Evolutionary conservation across 2,329 filamentous ascomycete species (phyloP), one percentile per base, ranked within the genome.

Genomic region (Calcarisporium arbuscula): DNA sequence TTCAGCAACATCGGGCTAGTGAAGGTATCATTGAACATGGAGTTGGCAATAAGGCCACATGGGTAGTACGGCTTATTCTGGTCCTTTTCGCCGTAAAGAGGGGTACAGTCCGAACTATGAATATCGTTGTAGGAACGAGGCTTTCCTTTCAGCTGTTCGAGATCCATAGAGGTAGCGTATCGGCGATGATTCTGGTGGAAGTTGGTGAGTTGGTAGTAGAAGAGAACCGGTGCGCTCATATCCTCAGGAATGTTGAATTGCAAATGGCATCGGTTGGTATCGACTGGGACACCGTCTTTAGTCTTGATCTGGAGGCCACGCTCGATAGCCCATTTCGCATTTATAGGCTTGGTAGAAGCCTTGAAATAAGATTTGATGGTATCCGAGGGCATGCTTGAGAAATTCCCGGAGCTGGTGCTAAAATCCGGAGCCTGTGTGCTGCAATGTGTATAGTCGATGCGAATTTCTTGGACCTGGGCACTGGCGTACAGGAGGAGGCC

Each of bases 161-260:
- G 73, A 53, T 89, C 83, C 51, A 94, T 83, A 2, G 86, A 94
- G 54, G 87, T 85, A 41, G 95, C 92, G 49, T 98, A 98, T 60
- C 90, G 82, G 46, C 92, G 83, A 57, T 98, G 92, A 57, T 98
- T 98, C 62, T 98, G 92, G 67, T 96, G 96, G 66, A 98, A 98
- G 64, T 96, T 95, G 38, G 87, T 90, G 43, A 98, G 79, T 48
- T 84, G 83, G 62, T 98, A 98, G 68, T 95, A 98, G 61, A 96
- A 79, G 41, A 90, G 75, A 9, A 98, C 85, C 0, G 90, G 88
- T 2, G 88, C 77, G 4, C 74, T 70, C 61, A 98, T 81, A 39
- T 79, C 67, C 50, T 90, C 81, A 2, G 87, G 86, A 8, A 95
- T 79, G 22, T 74, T 68, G 62, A 96, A 95, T 42, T 77, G 70